Base-by-base conservation (phyloP, 148 eudicot genomes). In the Nepenthes mirabilis region DNA sequence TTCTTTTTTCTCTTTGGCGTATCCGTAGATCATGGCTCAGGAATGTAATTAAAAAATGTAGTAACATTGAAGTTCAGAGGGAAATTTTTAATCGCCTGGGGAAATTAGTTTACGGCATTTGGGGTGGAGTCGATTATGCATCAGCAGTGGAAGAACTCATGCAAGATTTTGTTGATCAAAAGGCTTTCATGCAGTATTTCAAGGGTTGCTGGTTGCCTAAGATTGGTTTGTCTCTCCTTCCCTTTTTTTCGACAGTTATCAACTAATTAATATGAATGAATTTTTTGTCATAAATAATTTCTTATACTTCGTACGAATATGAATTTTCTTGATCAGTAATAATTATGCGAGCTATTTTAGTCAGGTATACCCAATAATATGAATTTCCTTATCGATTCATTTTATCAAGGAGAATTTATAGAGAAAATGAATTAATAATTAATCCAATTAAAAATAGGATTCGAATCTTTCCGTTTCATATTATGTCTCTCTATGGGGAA, bases 1-100 rank as follows among this genome's bases (percentile, higher is more conserved):
- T 94, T 54, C 68, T 89, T 43, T 84, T 94, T 68, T 89, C 97
- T 14, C 71, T 84, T 10, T 94, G 97, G 99, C 87, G 97, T 50
- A 77, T 89, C 68, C 91, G 97, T 54, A 79, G 97, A 76, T 81
- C 97, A 62, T 94, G 99, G 99, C 79, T 94, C 65, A 79, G 73
- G 52, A 83, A 89, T 67, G 66, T 89, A 47, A 84, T 94, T 55
- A 86, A 83, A 79, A 86, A 76, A 55, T 94, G 95, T 64, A 62
- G 60, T 56, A 76, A 66, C 43, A 67, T 76, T 49, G 83, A 81
- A 72, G 82, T 80, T 69, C 91, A 74, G 63, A 72, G 91, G 57
- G 88, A 89, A 70, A 77, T 89, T 33, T 82, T 89, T 55, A 81
- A 81, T 69, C 83, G 83, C 49, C 77, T 94, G 55, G 99, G 99